Base-by-base conservation (phyloP, 805 yeast species). In the Suhomyces sp. region DNA sequence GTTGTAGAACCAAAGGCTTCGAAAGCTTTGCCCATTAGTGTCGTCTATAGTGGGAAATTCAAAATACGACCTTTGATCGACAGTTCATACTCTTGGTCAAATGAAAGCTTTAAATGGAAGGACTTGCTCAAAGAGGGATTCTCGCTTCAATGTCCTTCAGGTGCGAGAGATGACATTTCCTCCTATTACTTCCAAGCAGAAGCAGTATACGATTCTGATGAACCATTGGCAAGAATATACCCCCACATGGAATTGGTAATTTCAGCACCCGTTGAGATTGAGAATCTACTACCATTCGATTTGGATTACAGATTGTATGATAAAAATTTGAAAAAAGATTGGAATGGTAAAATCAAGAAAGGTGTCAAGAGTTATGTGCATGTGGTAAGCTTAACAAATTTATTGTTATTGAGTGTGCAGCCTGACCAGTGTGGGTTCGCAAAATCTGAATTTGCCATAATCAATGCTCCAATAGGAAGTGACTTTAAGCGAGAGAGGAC, bases 191-290 rank as follows among this genome's bases (percentile, higher is more conserved):
- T 88, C 70, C 93, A 88, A 58, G 87, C 87, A 0, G 87, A 82
- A 58, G 90, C 93, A 0, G 68, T 73, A 45, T 87, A 70, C 66
- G 83, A 87, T 57, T 66, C 72, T 15, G 76, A 79, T n/a, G 96
- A 89, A 57, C 91, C 90, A 0, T 71, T 91, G 24, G 80, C 88
- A 0, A 76, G 78, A 53, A 79, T 88, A 1, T 96, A 90, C 62
- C 99, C 99, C 0, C 94, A 89, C 61, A 80, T 93, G 88, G 79
- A 76, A 7, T 71, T 94, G 23, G 79, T 84, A 4, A 71, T 94
- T 6, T 84, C 94, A 0, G 90, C 98, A 0, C 98, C 99, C 0
- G 70, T 94, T 46, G 89, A 88, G 59, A 76, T 94, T 53, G 91
- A 88, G 59, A 94, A 94, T 62, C 72, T 90, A 49, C 67, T 96